A percentile compares a stretch with the other conserved stretches of the same genome.
Conservation (phyloP, 441 rosid species). For the Hura crepitans region DNA sequence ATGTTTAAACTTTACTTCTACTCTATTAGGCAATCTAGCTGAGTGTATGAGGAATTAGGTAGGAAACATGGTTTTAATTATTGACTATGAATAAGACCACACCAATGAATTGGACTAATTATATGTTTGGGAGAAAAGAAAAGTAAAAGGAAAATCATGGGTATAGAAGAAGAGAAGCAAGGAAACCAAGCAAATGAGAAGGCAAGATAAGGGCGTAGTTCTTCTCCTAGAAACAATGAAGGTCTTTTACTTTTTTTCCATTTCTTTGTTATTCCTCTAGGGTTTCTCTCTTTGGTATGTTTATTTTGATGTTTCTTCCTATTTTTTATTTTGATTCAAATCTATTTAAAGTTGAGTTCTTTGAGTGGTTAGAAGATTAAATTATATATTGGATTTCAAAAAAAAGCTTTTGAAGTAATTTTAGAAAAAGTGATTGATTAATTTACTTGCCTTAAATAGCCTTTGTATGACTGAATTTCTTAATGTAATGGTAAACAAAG, state of each 20-base stretch:
- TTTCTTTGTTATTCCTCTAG: neutral
- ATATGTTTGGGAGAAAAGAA: conserved; percentile 11
- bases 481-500: neutral
- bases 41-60: too few species aligned
- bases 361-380: neutral
- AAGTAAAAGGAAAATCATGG: conserved; percentile 34
- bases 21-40: too few species aligned
- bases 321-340: neutral
- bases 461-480: neutral
- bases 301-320: neutral
- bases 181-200: conserved; percentile 17
- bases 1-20: too few species aligned
- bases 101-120: neutral
- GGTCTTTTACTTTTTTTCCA: conserved; percentile 28
- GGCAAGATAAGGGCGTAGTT: conserved; percentile 44
- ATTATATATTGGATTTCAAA: neutral
- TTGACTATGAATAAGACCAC: neutral
- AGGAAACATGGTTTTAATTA: too few species aligned
- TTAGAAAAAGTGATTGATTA: neutral
- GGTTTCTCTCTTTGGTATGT: neutral
- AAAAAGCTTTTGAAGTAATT: neutral
- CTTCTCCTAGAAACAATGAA: conserved; percentile 57
- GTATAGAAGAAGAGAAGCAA: conserved; percentile 36
- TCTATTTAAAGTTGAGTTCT: neutral
- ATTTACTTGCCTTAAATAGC: neutral